Percentiles rank a stretch among this genome's conserved stretches.
These are phyloP conservation scores for Pyrenophora seminiperda DNA, from an alignment of 2,329 filamentous ascomycete species.

Conservation along the genomic window DNA sequence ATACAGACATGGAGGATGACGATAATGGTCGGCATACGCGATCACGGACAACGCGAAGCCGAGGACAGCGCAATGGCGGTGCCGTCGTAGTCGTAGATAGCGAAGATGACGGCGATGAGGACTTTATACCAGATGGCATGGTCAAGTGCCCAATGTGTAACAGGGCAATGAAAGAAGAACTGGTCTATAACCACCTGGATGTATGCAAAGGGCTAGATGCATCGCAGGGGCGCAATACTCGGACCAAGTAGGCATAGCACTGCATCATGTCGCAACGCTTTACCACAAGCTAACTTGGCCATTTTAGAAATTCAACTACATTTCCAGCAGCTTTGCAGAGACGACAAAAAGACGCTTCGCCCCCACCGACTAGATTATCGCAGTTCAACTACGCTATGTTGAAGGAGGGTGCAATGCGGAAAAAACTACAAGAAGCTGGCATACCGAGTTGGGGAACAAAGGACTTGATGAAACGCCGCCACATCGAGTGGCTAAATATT, in stretches of 20 bases:
- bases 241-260: constrained; percentile 37
- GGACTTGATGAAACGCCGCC: constrained; percentile 73
- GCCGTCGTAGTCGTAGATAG: constrained; percentile 47
- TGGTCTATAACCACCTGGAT: constrained; percentile 83
- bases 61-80: constrained; percentile 41
- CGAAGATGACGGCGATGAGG: constrained; percentile 50
- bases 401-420: constrained; percentile 77
- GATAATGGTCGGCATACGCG: constrained; percentile 43
- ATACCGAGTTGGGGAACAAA: constrained; percentile 73
- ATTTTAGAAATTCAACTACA: constrained; percentile 26
- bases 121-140: constrained; percentile 67
- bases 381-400: constrained; percentile 84
- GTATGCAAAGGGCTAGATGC: constrained; percentile 57
- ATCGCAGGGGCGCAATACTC: constrained; percentile 34
- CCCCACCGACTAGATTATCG: constrained; percentile 59
- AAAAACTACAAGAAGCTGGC: constrained; percentile 80
- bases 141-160: constrained; percentile 84
- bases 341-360: constrained; percentile 49
- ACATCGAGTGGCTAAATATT: constrained; percentile 91
- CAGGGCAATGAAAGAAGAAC: constrained; percentile 76
- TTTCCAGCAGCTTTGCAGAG: constrained; percentile 30
- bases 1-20: constrained; percentile 54
- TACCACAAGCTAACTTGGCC: constrained; percentile 12
- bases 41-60: constrained; percentile 47
- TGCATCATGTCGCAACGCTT: neutral